Evolutionary conservation across 805 yeast species (phyloP).

Genomic region (Myxozyma monticola): DNA sequence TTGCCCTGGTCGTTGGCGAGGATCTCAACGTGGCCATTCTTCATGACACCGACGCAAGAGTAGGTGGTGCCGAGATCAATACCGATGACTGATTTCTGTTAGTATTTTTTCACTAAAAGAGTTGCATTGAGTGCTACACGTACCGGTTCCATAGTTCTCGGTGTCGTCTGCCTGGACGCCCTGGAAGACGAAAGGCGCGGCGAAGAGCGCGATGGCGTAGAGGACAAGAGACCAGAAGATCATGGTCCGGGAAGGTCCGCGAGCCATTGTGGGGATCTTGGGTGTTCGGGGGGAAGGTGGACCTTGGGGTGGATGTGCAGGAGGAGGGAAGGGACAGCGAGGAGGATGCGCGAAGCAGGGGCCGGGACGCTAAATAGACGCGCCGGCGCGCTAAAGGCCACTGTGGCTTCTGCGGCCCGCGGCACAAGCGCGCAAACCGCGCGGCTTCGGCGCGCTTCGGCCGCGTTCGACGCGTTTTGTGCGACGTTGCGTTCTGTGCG

Average conservation of each 20-base stretch:
- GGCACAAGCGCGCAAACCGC: conserved; percentile 8
- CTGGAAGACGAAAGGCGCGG: conserved; percentile 40
- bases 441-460: too few species aligned
- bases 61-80: conserved; percentile 97
- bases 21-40: conserved; percentile 87
- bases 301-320: too few species aligned
- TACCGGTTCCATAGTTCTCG: conserved; percentile 43
- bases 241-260: conserved; percentile 23
- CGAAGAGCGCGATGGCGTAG: conserved; percentile 40
- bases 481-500: too few species aligned
- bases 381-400: conserved; percentile 31
- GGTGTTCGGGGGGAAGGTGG: too few species aligned
- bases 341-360: not conserved
- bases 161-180: conserved; percentile 40
- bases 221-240: conserved; percentile 38
- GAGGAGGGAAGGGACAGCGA: not conserved
- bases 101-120: not conserved
- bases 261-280: conserved; percentile 25
- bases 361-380: conserved; percentile 5
- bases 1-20: conserved; percentile 98
- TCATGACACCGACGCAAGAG: conserved; percentile 91
- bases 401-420: conserved; percentile 32
- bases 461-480: too few species aligned
- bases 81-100: conserved; percentile 60
- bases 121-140: conserved; percentile 2